Evolutionary conservation across 2,329 filamentous ascomycete genomes (phyloP), one percentile per base, ranked within the genome.

Genomic region (Penicillium brevicompactum): DNA sequence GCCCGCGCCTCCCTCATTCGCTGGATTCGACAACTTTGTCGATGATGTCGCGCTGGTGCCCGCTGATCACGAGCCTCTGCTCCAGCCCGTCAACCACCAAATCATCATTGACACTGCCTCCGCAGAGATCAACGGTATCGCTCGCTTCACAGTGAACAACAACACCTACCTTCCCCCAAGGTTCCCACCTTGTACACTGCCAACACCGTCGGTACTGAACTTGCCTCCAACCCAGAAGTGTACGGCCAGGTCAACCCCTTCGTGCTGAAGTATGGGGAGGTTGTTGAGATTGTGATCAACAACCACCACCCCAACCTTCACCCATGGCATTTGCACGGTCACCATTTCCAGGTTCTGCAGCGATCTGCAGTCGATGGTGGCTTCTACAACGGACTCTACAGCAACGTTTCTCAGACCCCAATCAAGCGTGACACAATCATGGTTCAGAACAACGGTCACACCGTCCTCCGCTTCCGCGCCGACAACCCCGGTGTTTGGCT

Each of bases 131-230:
- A 82, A 92, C 55, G 89, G 89, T 1, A 83, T 83, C 27, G 63
- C 59, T 22, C 67, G 69, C 27, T 87, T 85, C 57, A 87, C 87
- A 74, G 84, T 90, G 52, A 92, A 93, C 78, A 87, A 90, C 71
- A 84, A 91, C 59, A 91, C 89, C 30, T 96, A 92, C 70, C 82
- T 83, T 3, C 53, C 75, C 90, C 89, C 46, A 90, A 90, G 69
- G 91, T 95, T 0, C 92, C 91, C 0, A 86, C 88, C 0, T 79
- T 96, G 0, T 95, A 92, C 78, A 91, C 88, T 0, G 90, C 82
- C 1, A 78, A 95, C 3, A 85, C 84, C 0, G 74, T 85, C 1
- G 85, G 84, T 14, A 18, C 58, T 2, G 67, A 74, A 3, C 59
- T 80, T 16, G 83, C 85, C 13, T 79, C 78, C 1, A 79, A 90